phyloP scores from a whole-genome alignment of 768 basidiomycete species.

The Russula sp. region DNA sequence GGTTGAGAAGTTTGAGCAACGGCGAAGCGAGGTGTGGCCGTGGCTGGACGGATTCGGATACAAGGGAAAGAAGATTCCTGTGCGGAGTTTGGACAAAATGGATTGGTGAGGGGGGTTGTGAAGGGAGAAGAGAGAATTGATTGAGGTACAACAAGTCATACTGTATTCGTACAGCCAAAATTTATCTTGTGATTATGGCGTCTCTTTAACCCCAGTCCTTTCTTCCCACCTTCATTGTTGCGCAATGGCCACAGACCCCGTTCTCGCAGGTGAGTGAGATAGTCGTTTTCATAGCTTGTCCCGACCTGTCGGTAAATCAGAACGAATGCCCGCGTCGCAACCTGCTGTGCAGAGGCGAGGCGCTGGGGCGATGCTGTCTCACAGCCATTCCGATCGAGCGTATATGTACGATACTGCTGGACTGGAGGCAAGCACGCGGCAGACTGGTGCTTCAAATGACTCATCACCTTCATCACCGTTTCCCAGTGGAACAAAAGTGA shows the following conservation, averaged over 20 bases:
- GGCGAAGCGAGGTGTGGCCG: constrained; percentile 77
- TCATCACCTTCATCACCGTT: constrained; percentile 20
- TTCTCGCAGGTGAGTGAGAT: background rate
- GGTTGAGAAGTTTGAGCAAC: constrained; percentile 80
- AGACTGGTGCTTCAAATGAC: constrained; percentile 7
- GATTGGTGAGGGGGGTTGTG: constrained; percentile 58
- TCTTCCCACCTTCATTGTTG: background rate
- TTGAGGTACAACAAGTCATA: no score
- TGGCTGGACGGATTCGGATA: constrained; percentile 98
- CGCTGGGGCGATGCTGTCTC: constrained; percentile 47
- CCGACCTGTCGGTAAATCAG: constrained; percentile 4
- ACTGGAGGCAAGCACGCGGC: constrained; percentile 14
- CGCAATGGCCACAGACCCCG: background rate
- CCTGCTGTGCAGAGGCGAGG: constrained; percentile 38
- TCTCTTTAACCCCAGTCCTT: background rate
- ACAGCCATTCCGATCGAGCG: constrained; percentile 55
- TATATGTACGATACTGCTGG: constrained; percentile 25
- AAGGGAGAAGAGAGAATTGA: background rate
- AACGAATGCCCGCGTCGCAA: constrained; percentile 23
- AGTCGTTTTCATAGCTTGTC: background rate
- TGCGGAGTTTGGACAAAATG: constrained; percentile 48
- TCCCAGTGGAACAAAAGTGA: background rate
- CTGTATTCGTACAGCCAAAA: no score
- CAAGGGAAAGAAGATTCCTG: constrained; percentile 72
- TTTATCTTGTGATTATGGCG: no score